Evolutionary conservation across 2,329 filamentous ascomycete genomes (phyloP), one percentile per base, ranked within the genome.

Genomic region (Aureobasidium mangrovei): DNA sequence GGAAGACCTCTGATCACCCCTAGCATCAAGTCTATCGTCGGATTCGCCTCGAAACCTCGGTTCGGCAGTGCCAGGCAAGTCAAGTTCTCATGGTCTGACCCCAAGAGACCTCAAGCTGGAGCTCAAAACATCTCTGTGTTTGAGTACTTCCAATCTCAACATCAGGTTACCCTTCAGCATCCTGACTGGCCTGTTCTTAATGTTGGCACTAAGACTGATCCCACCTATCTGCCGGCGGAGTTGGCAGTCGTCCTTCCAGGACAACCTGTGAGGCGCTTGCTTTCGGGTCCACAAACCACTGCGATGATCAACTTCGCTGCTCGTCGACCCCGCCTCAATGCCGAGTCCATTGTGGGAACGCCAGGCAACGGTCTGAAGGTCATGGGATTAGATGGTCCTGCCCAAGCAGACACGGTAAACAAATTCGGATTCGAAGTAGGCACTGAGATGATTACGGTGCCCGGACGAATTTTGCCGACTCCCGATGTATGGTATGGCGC

Each of bases 271-370:
- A 80, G 78, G 38, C 70, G 77, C 3, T 82, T 83, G 61, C 72
- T 91, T 12, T 75, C 66, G 0, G 72, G 76, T 0, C 67, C 74
- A 0, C 85, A 91, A 63, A 86, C 85, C 0, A 74, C 77, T 0
- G 63, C 71, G 0, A 91, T 93, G 87, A 81, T 91, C 43, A 70
- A 70, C 0, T 88, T 88, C 64, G 85, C 88, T 1, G 87, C 85
- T 54, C 78, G 85, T 3, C 71, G 71, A 0, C 87, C 88, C 0
- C 75, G 75, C 1, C 71, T 77, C 4, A 94, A 91, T 59, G 86
- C 83, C 0, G 64, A 74, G 1, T 85, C 83, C 0, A 85, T 93
- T 61, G 74, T 61, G 36, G 66, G 65, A 18, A 63, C 58, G 58
- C 59, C 77, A 1, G 75, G 66, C 0, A 74, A 76, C 7, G 85